Percentiles rank a stretch among this genome's conserved stretches.
These are phyloP conservation scores for Cutaneotrichosporon sp. DNA, from an alignment of 1,284 basidiomycete genomes.

Conservation along the genomic window DNA sequence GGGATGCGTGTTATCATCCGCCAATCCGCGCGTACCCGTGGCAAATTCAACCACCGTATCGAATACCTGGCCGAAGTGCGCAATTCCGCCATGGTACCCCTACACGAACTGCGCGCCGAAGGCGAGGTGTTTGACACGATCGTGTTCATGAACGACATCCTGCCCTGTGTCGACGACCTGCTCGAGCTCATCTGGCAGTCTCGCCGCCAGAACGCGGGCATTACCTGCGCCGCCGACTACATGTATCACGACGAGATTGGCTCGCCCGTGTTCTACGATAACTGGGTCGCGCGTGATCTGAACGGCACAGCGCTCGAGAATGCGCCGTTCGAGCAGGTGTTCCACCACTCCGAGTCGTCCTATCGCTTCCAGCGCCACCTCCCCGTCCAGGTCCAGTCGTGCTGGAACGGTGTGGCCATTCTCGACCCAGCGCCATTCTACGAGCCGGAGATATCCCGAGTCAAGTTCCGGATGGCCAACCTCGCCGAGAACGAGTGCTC, in stretches of 20 bases:
- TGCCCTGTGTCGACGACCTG: slow-evolving; percentile 90
- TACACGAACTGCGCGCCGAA: slow-evolving; percentile 83
- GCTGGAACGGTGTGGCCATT: slow-evolving; percentile 93
- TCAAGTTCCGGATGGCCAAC: slow-evolving; percentile 87
- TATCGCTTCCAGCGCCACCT: slow-evolving; percentile 82
- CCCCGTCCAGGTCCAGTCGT: slow-evolving; percentile 88
- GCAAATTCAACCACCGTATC: slow-evolving; percentile 96
- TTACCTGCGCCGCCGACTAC: slow-evolving; percentile 93
- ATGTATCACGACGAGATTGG: slow-evolving; percentile 94
- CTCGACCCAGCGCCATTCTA: slow-evolving; percentile 92
- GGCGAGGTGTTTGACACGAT: slow-evolving; percentile 90
- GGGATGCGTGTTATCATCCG: slow-evolving; percentile 87
- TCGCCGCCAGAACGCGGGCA: slow-evolving; percentile 84
- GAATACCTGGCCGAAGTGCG: slow-evolving; percentile 96
- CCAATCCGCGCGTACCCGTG: slow-evolving; percentile 80
- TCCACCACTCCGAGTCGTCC: slow-evolving; percentile 71
- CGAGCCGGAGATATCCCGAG: slow-evolving; percentile 72
- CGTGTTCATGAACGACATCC: slow-evolving; percentile 96
- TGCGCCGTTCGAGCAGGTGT: slow-evolving; percentile 86
- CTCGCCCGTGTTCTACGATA: slow-evolving; percentile 91
- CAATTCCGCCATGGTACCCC: slow-evolving; percentile 85
- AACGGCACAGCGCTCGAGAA: slow-evolving; percentile 96
- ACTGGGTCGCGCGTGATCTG: slow-evolving; percentile 95
- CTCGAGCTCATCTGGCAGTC: slow-evolving; percentile 94
- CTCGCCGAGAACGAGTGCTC: slow-evolving; percentile 77